These are phyloP conservation scores for Nyctanthes arbortristis DNA, from an alignment of 257 asterid genomes.

Conservation along the genomic window DNA sequence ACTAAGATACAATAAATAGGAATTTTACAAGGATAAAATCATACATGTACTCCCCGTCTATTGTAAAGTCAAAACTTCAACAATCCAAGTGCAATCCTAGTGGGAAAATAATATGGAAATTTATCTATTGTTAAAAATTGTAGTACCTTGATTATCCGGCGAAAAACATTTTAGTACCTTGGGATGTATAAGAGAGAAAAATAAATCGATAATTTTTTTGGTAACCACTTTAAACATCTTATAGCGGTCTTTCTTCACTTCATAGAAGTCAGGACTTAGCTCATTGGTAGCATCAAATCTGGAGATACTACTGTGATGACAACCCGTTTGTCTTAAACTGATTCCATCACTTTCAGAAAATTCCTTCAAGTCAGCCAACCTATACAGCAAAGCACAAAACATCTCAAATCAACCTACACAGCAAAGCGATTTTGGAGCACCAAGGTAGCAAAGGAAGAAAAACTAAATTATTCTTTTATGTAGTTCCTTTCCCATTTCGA, in stretches of 20 bases:
- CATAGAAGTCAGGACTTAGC: conserved; percentile 59
- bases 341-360: conserved; percentile 70
- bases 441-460: not conserved
- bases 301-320: conserved; percentile 91
- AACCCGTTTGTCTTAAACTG: conserved; percentile 77
- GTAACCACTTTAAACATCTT: conserved; percentile 27
- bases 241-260: conserved; percentile 86
- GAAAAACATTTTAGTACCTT: no score
- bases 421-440: not conserved
- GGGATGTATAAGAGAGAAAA: not conserved
- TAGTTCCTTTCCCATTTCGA: no score
- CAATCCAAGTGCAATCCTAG: no score
- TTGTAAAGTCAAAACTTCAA: no score
- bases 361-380: conserved; percentile 88
- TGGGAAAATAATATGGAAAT: no score
- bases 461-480: not conserved
- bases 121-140: conserved; percentile 3
- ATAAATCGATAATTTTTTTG: conserved; percentile 7
- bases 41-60: no score
- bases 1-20: no score
- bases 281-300: conserved; percentile 76
- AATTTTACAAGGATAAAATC: no score
- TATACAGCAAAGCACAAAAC: conserved; percentile 18
- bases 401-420: not conserved
- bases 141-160: no score